Base-by-base conservation (phyloP, 345 rosid genomes). In the Bruguiera sexangula region DNA sequence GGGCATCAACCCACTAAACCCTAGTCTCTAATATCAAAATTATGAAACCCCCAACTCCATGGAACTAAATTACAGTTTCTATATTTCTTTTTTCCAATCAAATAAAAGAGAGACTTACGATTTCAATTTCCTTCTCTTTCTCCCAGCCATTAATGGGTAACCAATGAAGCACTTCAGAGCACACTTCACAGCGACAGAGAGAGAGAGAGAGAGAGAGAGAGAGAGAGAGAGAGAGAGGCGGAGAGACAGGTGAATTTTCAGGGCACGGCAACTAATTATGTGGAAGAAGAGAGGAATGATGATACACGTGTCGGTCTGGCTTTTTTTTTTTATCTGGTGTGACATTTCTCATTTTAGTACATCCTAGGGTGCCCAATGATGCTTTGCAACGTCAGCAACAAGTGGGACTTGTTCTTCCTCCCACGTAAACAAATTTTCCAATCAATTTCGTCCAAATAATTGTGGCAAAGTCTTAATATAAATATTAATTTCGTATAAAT, bases 61-160 rank as follows among this genome's bases (percentile, higher is more conserved):
- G 37, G 58, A 62, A 67, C 21, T 22, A 11, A 72, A 54, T 19
- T 30, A 39, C 6, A 65, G 16, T 26, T 22, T 60, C 0, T 11
- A 11, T 8, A 8, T 32, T 73, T 11, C 19, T 29, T 52, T 29
- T 24, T 18, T 21, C 39, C 1, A 20, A 27, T 13, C 18, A 20
- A 39, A 5, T 8, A 70, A 69, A 66, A 36, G 66, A 36, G 66
- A 8, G 15, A 78, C 88, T 78, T 58, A 85, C 88, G 57, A 73
- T 66, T 80, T 80, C 29, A 80, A 66, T 70, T 80, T 82, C 63
- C 82, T 82, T 65, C 79, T 76, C 83, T 63, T 82, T 67, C 69
- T 76, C 3, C 79, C 81, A 56, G 73, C 80, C 86, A 85, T 85
- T 65, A 32, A 9, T 21, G 36, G 53, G 26, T 9, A 19, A 6